These are phyloP conservation scores for Begonia loranthoides DNA, from an alignment of 306 rosid genomes.

Conservation along the genomic window DNA sequence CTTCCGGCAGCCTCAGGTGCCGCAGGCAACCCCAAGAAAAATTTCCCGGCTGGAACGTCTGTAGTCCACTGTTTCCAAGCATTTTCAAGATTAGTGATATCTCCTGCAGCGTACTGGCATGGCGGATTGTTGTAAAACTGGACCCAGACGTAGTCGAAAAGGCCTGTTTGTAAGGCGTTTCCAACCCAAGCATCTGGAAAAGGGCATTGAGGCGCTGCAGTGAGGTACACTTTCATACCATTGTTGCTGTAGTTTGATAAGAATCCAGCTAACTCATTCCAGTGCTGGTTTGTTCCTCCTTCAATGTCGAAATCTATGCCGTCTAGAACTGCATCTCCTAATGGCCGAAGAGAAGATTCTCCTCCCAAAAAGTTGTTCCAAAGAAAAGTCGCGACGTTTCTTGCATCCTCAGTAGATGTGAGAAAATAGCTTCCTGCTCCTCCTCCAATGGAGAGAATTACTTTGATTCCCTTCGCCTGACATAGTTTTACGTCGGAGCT, in stretches of 20 bases:
- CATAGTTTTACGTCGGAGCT: conserved; percentile 32
- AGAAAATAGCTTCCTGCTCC: conserved; percentile 42
- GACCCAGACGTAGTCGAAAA: conserved; percentile 59
- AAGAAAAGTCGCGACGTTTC: conserved; percentile 25
- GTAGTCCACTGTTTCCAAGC: conserved; percentile 53
- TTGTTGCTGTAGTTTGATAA: conserved; percentile 16
- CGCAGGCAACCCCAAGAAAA: conserved; percentile 11
- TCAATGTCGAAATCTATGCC: conserved; percentile 74
- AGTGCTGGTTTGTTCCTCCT: conserved; percentile 28
- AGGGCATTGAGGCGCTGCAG: conserved; percentile 82
- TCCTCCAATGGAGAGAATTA: conserved; percentile 58
- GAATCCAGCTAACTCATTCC: conserved; percentile 32
- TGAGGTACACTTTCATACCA: conserved; percentile 26
- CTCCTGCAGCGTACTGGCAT: conserved; percentile 34
- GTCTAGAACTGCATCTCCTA: conserved; percentile 55
- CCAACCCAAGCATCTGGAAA: conserved; percentile 43
- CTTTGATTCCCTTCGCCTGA: conserved; percentile 45
- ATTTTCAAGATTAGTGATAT: conserved; percentile 28
- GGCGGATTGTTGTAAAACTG: conserved; percentile 37
- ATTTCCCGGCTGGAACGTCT: conserved; percentile 2
- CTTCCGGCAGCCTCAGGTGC: conserved; percentile 10
- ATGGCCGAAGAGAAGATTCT: conserved; percentile 36
- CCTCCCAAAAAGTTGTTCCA: conserved; percentile 74
- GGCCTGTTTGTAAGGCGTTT: conserved; percentile 32
- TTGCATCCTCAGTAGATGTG: conserved; percentile 35